These are phyloP conservation scores for Euphorbia corollata DNA, from an alignment of 441 rosid species.

Conservation along the genomic window DNA sequence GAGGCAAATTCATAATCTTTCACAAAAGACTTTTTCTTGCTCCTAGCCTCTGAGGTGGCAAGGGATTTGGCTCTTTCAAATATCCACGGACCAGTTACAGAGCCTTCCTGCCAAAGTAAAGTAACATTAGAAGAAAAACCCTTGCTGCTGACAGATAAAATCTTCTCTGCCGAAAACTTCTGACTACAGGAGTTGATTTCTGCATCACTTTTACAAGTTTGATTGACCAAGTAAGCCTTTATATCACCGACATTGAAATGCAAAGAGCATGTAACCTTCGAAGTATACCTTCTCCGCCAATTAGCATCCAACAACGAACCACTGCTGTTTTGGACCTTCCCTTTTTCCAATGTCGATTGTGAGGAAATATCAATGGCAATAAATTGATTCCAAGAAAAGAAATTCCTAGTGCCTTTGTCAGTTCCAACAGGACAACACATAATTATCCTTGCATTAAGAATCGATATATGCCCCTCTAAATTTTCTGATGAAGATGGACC, in stretches of 20 bases:
- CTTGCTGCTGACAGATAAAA: constrained; percentile 46
- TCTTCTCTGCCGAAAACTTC: constrained; percentile 43
- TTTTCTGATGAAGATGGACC: constrained; percentile 38
- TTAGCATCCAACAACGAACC: constrained; percentile 29
- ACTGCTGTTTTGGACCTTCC: constrained; percentile 25
- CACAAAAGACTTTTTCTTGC: constrained; percentile 37
- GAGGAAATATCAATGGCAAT: constrained; percentile 60
- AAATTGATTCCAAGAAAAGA: constrained; percentile 55
- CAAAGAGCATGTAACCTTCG: constrained; percentile 41
- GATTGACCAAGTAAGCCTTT: constrained; percentile 52
- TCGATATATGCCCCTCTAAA: constrained; percentile 48
- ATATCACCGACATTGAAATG: constrained; percentile 50
- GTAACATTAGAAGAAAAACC: constrained; percentile 53
- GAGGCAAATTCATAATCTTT: constrained; percentile 70
- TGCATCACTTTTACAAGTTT: constrained; percentile 32
- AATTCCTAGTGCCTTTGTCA: constrained; percentile 31
- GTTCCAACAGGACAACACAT: constrained; percentile 65
- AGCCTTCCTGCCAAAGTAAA: constrained; percentile 75
- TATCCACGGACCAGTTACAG: constrained; percentile 58
- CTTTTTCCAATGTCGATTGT: constrained; percentile 33
- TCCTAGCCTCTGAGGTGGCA: constrained; percentile 53
- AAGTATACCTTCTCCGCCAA: constrained; percentile 33
- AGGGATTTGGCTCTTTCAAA: constrained; percentile 70
- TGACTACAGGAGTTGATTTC: constrained; percentile 27
- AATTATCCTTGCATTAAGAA: constrained; percentile 64